Percentiles rank a stretch among this genome's conserved stretches.
These are phyloP conservation scores for Exophiala sideris DNA, from an alignment of 2,329 filamentous ascomycete species.

Conservation along the genomic window DNA sequence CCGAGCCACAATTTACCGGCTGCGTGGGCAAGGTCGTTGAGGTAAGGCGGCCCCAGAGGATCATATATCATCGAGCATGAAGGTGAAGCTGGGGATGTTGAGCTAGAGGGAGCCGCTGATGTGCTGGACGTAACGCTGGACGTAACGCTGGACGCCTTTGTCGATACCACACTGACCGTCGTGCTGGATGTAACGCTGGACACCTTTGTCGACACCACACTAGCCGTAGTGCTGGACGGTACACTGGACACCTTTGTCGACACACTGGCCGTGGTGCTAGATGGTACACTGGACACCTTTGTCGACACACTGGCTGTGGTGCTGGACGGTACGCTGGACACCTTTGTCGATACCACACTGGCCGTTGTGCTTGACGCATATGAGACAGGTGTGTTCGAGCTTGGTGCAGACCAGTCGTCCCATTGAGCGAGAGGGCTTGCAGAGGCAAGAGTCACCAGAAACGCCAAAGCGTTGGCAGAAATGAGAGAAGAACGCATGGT, in stretches of 20 bases:
- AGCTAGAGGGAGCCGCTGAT: neutral
- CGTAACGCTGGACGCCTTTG: neutral
- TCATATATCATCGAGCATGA: constrained; percentile 14
- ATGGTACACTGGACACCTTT: neutral
- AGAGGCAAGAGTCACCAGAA: no score
- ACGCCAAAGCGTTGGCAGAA: no score
- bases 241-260: neutral
- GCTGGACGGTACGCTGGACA: neutral
- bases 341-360: neutral
- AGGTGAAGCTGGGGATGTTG: constrained; percentile 6
- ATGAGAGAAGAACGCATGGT: no score
- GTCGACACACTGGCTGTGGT: neutral
- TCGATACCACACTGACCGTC: neutral
- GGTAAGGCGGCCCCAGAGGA: constrained; percentile 34
- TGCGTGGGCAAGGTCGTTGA: constrained; percentile 54
- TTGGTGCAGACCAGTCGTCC: no score
- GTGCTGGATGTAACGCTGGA: neutral
- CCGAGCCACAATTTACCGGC: constrained; percentile 56
- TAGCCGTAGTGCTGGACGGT: no score
- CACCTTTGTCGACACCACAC: no score
- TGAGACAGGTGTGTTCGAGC: no score
- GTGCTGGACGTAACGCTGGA: neutral
- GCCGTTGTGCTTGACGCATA: no score
- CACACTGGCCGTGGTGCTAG: neutral
- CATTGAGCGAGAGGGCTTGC: no score